A percentile compares a stretch with the other conserved stretches of the same genome.
phyloP scores from a whole-genome alignment of 2,329 filamentous ascomycete genomes.

The Cadophora sp. region DNA sequence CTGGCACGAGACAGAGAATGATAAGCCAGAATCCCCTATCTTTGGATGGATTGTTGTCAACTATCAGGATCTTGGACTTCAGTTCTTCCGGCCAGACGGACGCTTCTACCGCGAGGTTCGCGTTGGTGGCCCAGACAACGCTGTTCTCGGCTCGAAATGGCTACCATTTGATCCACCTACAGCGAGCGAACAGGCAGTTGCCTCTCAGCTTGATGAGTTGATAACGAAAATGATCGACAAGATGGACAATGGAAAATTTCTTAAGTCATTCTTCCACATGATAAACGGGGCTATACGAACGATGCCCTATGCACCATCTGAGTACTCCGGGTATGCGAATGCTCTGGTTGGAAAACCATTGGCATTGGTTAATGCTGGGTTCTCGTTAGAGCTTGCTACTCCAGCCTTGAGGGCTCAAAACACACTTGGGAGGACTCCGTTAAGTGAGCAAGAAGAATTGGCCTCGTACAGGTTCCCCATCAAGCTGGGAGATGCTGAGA shows the following conservation, averaged over 20 bases:
- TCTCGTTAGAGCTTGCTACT: constrained; percentile 46
- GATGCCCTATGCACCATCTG: constrained; percentile 1
- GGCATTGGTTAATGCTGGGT: constrained; percentile 50
- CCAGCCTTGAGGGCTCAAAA: neutral
- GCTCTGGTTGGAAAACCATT: constrained; percentile 46
- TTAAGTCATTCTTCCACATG: constrained; percentile 14
- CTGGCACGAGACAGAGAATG: constrained; percentile 3
- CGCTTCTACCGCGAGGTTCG: constrained; percentile 52
- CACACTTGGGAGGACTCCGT: neutral
- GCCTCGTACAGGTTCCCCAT: constrained; percentile 1
- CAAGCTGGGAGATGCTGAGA: constrained; percentile 14
- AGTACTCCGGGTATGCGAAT: neutral
- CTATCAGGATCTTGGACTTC: constrained; percentile 49
- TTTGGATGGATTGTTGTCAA: constrained; percentile 54
- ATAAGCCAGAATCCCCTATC: constrained; percentile 45
- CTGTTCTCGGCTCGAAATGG: constrained; percentile 41
- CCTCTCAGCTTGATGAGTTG: constrained; percentile 2
- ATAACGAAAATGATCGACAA: neutral
- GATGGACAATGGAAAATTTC: neutral
- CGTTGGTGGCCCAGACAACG: constrained; percentile 42
- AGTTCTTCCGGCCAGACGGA: constrained; percentile 50
- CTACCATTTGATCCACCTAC: constrained; percentile 44
- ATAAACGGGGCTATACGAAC: neutral
- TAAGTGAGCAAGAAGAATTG: neutral
- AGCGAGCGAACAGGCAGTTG: neutral